A percentile compares a stretch with the other conserved stretches of the same genome.
These are phyloP conservation scores for Sicyos edulis DNA, from an alignment of 306 rosid genomes.

Conservation along the genomic window DNA sequence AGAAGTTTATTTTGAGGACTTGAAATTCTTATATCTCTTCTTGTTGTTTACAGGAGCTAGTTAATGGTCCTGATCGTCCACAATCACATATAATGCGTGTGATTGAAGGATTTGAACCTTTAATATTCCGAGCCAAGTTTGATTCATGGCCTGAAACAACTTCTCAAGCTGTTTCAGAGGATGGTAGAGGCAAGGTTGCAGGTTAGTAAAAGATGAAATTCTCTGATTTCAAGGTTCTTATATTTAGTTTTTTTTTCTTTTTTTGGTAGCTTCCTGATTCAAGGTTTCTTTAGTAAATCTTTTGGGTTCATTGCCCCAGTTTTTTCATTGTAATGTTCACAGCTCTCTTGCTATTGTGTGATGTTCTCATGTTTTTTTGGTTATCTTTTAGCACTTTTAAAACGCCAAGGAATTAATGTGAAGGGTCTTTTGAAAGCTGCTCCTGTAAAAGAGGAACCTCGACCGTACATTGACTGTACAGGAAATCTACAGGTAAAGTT, in stretches of 20 bases:
- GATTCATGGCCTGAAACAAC: conserved; percentile 76
- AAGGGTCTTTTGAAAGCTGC: conserved; percentile 85
- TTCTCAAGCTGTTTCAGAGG: conserved; percentile 59
- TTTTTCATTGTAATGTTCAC: background rate
- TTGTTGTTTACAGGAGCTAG: conserved; percentile 53
- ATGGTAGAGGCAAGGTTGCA: conserved; percentile 98
- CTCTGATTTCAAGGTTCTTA: conserved; percentile 1
- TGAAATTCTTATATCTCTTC: background rate
- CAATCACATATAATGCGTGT: conserved; percentile 74
- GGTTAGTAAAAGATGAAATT: conserved; percentile 50
- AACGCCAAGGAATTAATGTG: conserved; percentile 92
- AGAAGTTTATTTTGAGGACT: conserved; percentile 19
- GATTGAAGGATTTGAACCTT: conserved; percentile 92
- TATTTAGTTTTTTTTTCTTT: background rate
- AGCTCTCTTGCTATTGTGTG: background rate
- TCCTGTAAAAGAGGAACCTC: conserved; percentile 85
- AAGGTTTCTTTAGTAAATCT: background rate
- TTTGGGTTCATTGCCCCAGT: background rate
- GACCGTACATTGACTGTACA: conserved; percentile 82
- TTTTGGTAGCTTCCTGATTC: background rate
- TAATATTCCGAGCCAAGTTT: conserved; percentile 80
- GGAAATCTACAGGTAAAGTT: conserved; percentile 77
- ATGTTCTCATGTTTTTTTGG: conserved; percentile 1
- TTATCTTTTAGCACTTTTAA: conserved; percentile 65
- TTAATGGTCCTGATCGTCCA: conserved; percentile 43